A percentile compares a stretch with the other conserved stretches of the same genome.
phyloP scores from a whole-genome alignment of 495 filamentous ascomycete species.

The Astrocystis sublimbata region DNA sequence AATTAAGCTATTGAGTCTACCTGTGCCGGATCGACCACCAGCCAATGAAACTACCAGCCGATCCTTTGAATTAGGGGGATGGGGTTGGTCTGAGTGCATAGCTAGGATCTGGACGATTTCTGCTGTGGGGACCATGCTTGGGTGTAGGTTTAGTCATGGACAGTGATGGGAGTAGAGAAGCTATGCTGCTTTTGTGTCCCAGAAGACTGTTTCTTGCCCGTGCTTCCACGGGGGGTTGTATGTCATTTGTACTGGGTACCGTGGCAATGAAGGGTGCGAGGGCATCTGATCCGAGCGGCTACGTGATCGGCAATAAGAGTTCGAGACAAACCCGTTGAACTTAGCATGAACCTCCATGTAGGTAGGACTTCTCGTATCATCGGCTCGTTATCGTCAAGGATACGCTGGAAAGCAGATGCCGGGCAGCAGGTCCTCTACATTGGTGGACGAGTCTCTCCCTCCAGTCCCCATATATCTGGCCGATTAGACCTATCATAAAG shows the following conservation, averaged over 20 bases:
- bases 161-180: conserved; percentile 3
- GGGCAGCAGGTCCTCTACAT: not conserved
- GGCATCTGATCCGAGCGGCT: not conserved
- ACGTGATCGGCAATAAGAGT: not conserved
- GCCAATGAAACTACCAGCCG: conserved; percentile 1
- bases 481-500: not conserved
- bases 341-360: no score
- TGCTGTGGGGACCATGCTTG: conserved; percentile 9
- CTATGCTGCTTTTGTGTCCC: not conserved
- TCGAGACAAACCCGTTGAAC: not conserved
- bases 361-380: not conserved
- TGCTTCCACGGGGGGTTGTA: not conserved
- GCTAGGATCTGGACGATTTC: conserved; percentile 8
- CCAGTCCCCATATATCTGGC: not conserved
- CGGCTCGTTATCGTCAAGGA: not conserved
- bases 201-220: not conserved
- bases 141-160: not conserved
- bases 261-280: not conserved
- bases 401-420: not conserved
- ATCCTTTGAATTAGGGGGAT: conserved; percentile 7
- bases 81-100: conserved; percentile 9
- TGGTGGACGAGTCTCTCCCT: not conserved
- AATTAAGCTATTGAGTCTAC: conserved; percentile 17
- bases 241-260: not conserved
- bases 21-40: conserved; percentile 6